Base-by-base conservation (phyloP, 495 filamentous ascomycete species). In the Podospora appendiculata region DNA sequence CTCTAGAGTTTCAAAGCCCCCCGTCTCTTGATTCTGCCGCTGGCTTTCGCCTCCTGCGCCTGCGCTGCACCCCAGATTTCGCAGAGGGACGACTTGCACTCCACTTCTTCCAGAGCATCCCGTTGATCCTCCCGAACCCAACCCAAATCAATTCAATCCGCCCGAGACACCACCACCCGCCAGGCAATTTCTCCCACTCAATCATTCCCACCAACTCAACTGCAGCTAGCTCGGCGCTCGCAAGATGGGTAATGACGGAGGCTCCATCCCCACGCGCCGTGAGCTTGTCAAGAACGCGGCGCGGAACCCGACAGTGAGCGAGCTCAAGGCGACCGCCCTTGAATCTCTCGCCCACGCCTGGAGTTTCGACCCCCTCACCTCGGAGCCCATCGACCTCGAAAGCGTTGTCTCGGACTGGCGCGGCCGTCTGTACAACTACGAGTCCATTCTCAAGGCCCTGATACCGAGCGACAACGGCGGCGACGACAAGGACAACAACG, bases 391-490 rank as follows among this genome's bases (percentile, higher is more conserved):
- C 3, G 69, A 80, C 3, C 69, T 78, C 12, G 87, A 90, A 1
- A 76, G 68, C 52, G 74, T 91, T 1, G 92, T 97, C 12, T 92
- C 89, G 1, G 93, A 99, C 69, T 85, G 76, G 33, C 76, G 79
- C 4, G 94, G 93, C 1, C 85, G 84, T 17, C 81, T 99, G 2
- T 99, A 95, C 73, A 97, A 95, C 62, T 97, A 96, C 67, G 90
- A 97, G 63, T 83, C 89, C 0, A 78, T 97, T 41, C 71, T 99
- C 39, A 83, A 89, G 58, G 87, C 84, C 50, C 75, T 99, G 3
- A 76, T 96, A 17, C 82, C 83, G 3, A 72, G 75, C 43, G 79
- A 82, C 49, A 10, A n/a, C 43, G 80, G 83, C 39, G 68, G 68
- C 34, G 60, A 57, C n/a, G 55, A 59, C 16, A 0, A 47, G 41